Conservation (phyloP, 2,329 filamentous ascomycete species). For the Shiraia sp. region DNA sequence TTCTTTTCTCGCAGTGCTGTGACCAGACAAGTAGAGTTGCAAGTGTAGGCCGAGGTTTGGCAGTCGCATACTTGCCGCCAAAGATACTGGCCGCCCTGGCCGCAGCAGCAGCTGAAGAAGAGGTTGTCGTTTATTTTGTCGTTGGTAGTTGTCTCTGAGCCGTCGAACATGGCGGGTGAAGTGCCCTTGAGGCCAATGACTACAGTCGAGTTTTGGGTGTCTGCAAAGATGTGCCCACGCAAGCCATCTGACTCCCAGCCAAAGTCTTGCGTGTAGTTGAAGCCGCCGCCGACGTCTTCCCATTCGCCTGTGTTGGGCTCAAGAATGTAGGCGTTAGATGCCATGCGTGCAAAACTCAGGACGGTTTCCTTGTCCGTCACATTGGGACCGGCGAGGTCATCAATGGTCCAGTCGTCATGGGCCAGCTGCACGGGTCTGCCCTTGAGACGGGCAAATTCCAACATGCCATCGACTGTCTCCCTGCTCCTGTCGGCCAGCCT, state of each 20-base stretch:
- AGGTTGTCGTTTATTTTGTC: slow-evolving; percentile 98
- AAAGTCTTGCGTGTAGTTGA: slow-evolving; percentile 86
- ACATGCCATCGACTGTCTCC: slow-evolving; percentile 75
- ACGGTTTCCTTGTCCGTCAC: slow-evolving; percentile 84
- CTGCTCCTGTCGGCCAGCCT: slow-evolving; percentile 78
- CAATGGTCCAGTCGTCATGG: slow-evolving; percentile 78
- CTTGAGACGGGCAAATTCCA: slow-evolving; percentile 70
- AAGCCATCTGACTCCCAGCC: slow-evolving; percentile 91
- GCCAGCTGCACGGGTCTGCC: slow-evolving; percentile 71
- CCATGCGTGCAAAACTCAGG: slow-evolving; percentile 82
- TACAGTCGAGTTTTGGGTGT: slow-evolving; percentile 81
- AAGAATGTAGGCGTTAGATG: slow-evolving; percentile 84
- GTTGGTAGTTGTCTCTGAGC: slow-evolving; percentile 94
- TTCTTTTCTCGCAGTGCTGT: slow-evolving; percentile 78
- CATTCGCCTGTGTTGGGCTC: slow-evolving; percentile 74
- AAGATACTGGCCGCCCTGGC: slow-evolving; percentile 84
- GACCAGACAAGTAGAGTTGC: slow-evolving; percentile 87
- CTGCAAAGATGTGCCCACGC: slow-evolving; percentile 88
- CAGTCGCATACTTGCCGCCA: slow-evolving; percentile 96
- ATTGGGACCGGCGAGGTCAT: slow-evolving; percentile 78
- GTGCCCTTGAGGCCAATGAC: slow-evolving; percentile 94
- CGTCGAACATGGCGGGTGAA: slow-evolving; percentile 85
- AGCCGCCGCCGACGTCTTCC: slow-evolving; percentile 70
- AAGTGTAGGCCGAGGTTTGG: slow-evolving; percentile 81
- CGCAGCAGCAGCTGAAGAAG: slow-evolving; percentile 97